phyloP scores from a whole-genome alignment of 768 basidiomycete species.

The Boletus pseudo-olivaceus region DNA sequence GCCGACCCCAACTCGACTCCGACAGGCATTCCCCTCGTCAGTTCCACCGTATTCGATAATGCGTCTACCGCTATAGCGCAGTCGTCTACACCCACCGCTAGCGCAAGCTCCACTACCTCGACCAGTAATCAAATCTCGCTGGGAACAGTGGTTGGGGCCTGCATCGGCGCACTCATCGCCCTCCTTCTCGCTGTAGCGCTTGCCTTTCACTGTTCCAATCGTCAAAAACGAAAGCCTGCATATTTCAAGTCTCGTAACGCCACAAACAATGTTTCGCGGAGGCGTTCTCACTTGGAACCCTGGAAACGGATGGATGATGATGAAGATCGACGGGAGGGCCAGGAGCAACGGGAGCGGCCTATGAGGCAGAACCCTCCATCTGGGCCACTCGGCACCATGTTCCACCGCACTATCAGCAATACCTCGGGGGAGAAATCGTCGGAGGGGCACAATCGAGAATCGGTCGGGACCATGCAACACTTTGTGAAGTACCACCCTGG shows the following conservation, averaged over 20 bases:
- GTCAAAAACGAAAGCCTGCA: constrained; percentile 25
- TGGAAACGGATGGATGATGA: constrained; percentile 60
- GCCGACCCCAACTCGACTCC: background rate
- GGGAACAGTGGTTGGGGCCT: constrained; percentile 59
- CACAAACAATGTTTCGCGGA: constrained; percentile 43
- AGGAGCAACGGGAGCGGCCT: constrained; percentile 31
- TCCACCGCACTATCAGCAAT: constrained; percentile 55
- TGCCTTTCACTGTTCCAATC: constrained; percentile 51
- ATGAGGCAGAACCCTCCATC: constrained; percentile 39
- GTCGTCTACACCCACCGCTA: constrained; percentile 11
- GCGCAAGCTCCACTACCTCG: constrained; percentile 6
- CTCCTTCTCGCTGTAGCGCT: constrained; percentile 49
- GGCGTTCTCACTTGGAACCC: constrained; percentile 40
- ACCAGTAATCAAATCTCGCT: constrained; percentile 26
- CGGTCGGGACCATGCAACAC: constrained; percentile 33
- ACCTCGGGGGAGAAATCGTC: constrained; percentile 46
- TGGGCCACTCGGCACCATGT: constrained; percentile 55
- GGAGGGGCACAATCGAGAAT: constrained; percentile 36
- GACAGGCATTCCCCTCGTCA: constrained; percentile 15
- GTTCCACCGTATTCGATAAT: background rate
- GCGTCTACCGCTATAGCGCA: background rate
- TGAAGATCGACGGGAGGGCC: constrained; percentile 47
- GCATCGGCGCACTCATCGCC: constrained; percentile 54
- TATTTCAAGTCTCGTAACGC: constrained; percentile 35
- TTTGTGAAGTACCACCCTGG: constrained; percentile 60